Conservation (phyloP, 371 early-diverging fungal species). For the Entomophthora muscae region DNA sequence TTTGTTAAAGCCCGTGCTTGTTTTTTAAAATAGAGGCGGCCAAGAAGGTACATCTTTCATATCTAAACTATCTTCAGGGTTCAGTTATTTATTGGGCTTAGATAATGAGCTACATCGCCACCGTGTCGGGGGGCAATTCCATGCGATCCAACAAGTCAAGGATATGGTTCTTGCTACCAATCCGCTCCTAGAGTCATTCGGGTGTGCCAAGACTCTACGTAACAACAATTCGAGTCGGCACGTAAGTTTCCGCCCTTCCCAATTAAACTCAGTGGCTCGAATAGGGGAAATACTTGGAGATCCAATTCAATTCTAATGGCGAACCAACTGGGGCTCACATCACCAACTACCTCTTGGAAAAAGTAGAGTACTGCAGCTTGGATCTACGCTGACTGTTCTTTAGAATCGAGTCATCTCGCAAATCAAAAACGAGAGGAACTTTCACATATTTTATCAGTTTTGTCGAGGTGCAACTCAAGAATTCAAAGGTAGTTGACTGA, state of each 20-base stretch:
- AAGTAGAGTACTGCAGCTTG: no score
- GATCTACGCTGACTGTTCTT: no score
- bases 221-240: slow-evolving; percentile 99
- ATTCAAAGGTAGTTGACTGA: slow-evolving; percentile 31
- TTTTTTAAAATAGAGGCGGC: slow-evolving; percentile 52
- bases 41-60: slow-evolving; percentile 49
- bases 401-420: slow-evolving; percentile 91
- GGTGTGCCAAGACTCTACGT: slow-evolving; percentile 97
- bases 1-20: not conserved
- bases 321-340: slow-evolving; percentile 96
- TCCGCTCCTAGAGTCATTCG: slow-evolving; percentile 97
- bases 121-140: slow-evolving; percentile 66
- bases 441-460: slow-evolving; percentile 93
- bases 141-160: slow-evolving; percentile 80
- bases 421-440: slow-evolving; percentile 87
- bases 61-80: no score
- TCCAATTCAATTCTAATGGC: slow-evolving; percentile 83
- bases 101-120: slow-evolving; percentile 95
- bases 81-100: no score
- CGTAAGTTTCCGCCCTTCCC: slow-evolving; percentile 45
- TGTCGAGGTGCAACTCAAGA: slow-evolving; percentile 56
- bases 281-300: slow-evolving; percentile 96
- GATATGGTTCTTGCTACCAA: slow-evolving; percentile 93
- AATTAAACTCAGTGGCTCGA: slow-evolving; percentile 1
- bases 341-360: slow-evolving; percentile 95